Conservation (phyloP, 1,284 basidiomycete species). For the Fomitiporia mediterranea region DNA sequence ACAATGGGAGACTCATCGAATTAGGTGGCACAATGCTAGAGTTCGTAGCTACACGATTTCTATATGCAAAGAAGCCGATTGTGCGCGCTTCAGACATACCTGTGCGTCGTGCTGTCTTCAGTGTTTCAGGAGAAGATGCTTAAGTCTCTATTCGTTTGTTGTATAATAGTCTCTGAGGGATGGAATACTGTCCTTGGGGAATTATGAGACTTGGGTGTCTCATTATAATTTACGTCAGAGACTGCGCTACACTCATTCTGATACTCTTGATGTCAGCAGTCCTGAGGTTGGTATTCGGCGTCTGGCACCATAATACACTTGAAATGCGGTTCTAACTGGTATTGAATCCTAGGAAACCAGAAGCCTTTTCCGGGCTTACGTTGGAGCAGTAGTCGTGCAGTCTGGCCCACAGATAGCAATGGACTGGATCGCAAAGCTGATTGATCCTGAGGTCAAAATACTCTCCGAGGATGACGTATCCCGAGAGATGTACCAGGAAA, state of each 20-base stretch:
- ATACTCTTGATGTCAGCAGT: conserved; percentile 36
- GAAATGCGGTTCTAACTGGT: not conserved
- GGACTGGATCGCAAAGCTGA: conserved; percentile 53
- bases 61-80: conserved; percentile 54
- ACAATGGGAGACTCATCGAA: conserved; percentile 53
- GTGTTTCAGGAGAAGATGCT: not conserved
- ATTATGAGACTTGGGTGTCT: conserved; percentile 53
- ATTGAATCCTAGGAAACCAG: conserved; percentile 45
- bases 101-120: conserved; percentile 33
- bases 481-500: not conserved
- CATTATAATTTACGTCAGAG: conserved; percentile 54
- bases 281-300: conserved; percentile 41
- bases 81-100: conserved; percentile 43
- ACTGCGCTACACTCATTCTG: conserved; percentile 46
- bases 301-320: conserved; percentile 7
- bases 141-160: conserved; percentile 5
- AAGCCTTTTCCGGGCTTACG: conserved; percentile 58
- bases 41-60: conserved; percentile 41
- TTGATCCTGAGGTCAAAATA: conserved; percentile 37
- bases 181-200: conserved; percentile 38
- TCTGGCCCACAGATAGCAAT: conserved; percentile 47
- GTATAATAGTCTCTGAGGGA: conserved; percentile 33
- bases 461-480: no score
- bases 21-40: conserved; percentile 52
- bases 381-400: conserved; percentile 58